Percentiles rank a stretch among this genome's conserved stretches.
phyloP scores from a whole-genome alignment of 1,284 basidiomycete species.

The Ustilago nuda region DNA sequence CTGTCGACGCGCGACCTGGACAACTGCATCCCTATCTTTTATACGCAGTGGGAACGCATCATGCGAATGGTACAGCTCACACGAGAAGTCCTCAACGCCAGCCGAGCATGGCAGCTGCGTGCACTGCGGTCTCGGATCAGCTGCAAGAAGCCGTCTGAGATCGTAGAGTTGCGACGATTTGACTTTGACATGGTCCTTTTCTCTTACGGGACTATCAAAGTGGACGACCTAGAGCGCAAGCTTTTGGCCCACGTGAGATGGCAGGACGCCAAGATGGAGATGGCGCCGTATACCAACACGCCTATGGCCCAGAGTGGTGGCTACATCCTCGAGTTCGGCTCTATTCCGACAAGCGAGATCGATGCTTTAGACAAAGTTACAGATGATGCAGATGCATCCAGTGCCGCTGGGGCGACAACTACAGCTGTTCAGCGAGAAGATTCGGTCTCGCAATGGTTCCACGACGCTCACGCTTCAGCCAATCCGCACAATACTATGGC shows the following conservation, averaged over 20 bases:
- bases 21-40: slow-evolving; percentile 85
- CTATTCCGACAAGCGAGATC: slow-evolving; percentile 13
- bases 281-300: slow-evolving; percentile 20
- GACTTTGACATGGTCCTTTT: slow-evolving; percentile 28
- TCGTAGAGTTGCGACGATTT: slow-evolving; percentile 31
- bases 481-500: slow-evolving; percentile 46
- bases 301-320: slow-evolving; percentile 31
- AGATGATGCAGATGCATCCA: slow-evolving; percentile 81
- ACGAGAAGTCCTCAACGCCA: slow-evolving; percentile 74
- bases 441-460: slow-evolving; percentile 78
- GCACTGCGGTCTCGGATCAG: slow-evolving; percentile 28
- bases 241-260: slow-evolving; percentile 46
- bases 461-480: slow-evolving; percentile 74
- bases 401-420: slow-evolving; percentile 56
- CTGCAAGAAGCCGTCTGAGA: slow-evolving; percentile 34
- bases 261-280: slow-evolving; percentile 46
- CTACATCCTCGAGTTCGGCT: slow-evolving; percentile 51
- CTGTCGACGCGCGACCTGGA: slow-evolving; percentile 86
- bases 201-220: slow-evolving; percentile 73
- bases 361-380: slow-evolving; percentile 7
- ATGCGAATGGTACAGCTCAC: slow-evolving; percentile 92
- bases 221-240: slow-evolving; percentile 16
- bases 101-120: slow-evolving; percentile 44
- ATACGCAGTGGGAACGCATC: slow-evolving; percentile 89
- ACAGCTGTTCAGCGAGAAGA: slow-evolving; percentile 75